phyloP scores from a whole-genome alignment of 2,329 filamentous ascomycete species.

The Fusarium euwallaceae region DNA sequence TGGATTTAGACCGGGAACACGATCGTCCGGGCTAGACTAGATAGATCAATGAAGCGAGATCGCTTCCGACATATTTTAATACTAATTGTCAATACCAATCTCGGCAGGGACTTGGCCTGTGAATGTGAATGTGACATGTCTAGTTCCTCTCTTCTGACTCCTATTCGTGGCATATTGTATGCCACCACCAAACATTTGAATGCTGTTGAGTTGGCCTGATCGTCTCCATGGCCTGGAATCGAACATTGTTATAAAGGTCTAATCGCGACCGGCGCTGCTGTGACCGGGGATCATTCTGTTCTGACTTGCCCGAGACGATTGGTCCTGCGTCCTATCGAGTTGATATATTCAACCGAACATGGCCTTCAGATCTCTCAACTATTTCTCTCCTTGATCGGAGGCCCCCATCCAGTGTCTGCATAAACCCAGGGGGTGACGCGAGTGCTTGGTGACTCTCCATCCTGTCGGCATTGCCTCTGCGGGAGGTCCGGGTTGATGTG shows the following conservation, averaged over 20 bases:
- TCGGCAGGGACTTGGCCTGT: neutral
- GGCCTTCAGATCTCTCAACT: neutral
- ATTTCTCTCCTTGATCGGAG: neutral
- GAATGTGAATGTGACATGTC: constrained; percentile 5
- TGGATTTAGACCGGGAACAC: constrained; percentile 34
- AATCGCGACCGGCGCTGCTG: neutral
- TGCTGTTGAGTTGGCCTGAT: neutral
- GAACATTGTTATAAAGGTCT: neutral
- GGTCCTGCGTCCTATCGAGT: neutral
- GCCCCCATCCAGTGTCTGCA: neutral
- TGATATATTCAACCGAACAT: neutral
- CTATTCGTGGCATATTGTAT: neutral
- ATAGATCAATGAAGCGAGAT: constrained; percentile 38
- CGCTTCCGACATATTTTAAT: constrained; percentile 46
- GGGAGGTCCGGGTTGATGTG: neutral
- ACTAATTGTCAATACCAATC: constrained; percentile 42
- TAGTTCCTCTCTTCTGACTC: neutral
- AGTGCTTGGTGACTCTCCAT: neutral
- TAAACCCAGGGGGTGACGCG: neutral
- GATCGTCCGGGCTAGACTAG: constrained; percentile 35
- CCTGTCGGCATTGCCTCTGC: neutral
- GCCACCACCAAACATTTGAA: neutral
- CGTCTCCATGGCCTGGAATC: neutral
- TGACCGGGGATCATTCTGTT: neutral
- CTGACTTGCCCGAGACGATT: neutral